phyloP scores from a whole-genome alignment of 108 stramenopile species.

The Pseudonitzschia multiseries region DNA sequence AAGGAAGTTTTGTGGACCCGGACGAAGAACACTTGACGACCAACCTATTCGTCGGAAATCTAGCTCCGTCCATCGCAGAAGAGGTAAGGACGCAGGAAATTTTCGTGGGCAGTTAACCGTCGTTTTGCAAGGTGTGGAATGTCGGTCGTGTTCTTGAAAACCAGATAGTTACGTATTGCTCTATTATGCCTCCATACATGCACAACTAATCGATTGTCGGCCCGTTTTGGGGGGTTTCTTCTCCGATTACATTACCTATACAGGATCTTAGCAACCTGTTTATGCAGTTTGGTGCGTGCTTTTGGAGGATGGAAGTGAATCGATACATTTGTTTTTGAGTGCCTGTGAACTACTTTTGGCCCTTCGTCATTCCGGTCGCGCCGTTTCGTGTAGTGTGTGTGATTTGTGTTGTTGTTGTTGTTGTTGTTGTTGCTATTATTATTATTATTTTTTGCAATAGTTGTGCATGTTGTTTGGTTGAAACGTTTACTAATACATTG shows the following conservation, averaged over 20 bases:
- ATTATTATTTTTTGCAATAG: background rate
- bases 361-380: background rate
- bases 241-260: too few relatives aligned
- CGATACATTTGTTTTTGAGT: slow-evolving; percentile 1
- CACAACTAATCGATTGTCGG: too few relatives aligned
- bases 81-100: slow-evolving; percentile 25
- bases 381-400: slow-evolving; percentile 14
- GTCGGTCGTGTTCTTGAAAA: too few relatives aligned
- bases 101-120: slow-evolving; percentile 6
- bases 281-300: slow-evolving; percentile 77
- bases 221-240: too few relatives aligned
- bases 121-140: too few relatives aligned
- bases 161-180: too few relatives aligned
- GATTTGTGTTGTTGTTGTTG: slow-evolving; percentile 15
- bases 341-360: background rate
- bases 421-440: background rate
- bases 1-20: slow-evolving; percentile 74
- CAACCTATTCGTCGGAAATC: slow-evolving; percentile 88
- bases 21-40: slow-evolving; percentile 78
- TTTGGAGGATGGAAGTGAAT: background rate
- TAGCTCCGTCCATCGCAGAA: slow-evolving; percentile 86
- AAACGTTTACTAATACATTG: slow-evolving; percentile 18
- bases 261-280: slow-evolving; percentile 59
- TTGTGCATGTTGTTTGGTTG: background rate
- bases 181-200: too few relatives aligned